Base-by-base conservation (phyloP, 2,329 filamentous ascomycete genomes). In the Aureobasidium sp. region DNA sequence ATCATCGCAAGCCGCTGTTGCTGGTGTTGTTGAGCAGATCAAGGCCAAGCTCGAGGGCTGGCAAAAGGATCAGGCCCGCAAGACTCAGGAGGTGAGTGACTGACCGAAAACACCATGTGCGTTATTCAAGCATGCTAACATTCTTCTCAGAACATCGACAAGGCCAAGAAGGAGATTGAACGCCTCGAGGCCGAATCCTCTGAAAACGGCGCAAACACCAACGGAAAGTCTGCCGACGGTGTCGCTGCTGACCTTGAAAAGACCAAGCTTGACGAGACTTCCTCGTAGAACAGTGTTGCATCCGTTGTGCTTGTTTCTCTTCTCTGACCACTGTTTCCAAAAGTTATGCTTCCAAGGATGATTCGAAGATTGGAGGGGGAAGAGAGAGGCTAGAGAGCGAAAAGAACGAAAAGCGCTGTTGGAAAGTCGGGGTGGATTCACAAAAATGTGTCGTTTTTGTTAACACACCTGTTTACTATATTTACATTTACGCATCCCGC, bases 141-240 rank as follows among this genome's bases (percentile, higher is more conserved):
- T 34, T 13, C 11, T 42, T n/a, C 27, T 32, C 70, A 97, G 94
- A 99, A 99, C 81, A 88, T 97, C 64, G 90, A 91, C 66, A 96
- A 97, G 78, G 94, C 94, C 64, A 89, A 96, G 81, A 93, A 93
- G 77, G 91, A 97, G 76, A 95, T 99, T 65, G 90, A 92, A 73
- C 86, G 87, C 68, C 84, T 97, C 47, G 84, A 87, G 68, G 78
- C 82, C 61, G 93, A 97, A 73, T 85, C 86, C 61, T 13, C 34
- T 37, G 80, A 76, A 64, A 75, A 78, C 62, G 45, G 30, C 59
- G 84, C 82, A 55, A 80, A 81, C 51, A 74, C 73, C 65, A 84
- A 84, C 66, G 81, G 79, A 62, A 73, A 74, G 39, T 76, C 78
- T 27, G 79, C 84, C 68, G 82, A 84, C 63, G 83, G 78, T n/a